Base-by-base conservation (phyloP, 1,284 basidiomycete genomes). In the Phylloporus sp. region DNA sequence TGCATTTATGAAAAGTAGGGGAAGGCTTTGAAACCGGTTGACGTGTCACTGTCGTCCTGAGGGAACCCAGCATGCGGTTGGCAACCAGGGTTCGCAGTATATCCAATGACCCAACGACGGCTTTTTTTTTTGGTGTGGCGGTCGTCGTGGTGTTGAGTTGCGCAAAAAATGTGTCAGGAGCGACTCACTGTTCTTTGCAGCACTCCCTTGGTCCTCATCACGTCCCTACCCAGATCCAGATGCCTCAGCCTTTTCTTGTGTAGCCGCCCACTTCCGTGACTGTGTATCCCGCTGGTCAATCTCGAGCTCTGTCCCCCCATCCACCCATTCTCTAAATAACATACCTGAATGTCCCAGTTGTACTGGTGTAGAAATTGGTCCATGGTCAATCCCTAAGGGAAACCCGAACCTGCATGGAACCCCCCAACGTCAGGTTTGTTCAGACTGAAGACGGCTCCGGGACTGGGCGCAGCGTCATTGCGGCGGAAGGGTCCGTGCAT, bases 301-400 rank as follows among this genome's bases (percentile, higher is more conserved):
- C 63, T 87, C 86, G 22, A 84, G 80, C 66, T 82, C 83, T 10
- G 79, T 78, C 40, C 78, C 81, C 79, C 80, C 57, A 87, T 74
- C 60, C 79, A 79, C 61, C 87, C 86, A 69, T 82, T 86, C 76
- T 89, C 89, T 65, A 85, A 82, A 62, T 92, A 76, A 51, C 88
- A 89, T 15, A 83, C 84, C 68, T 91, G 86, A 29, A 92, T 80
- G 69, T 91, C 86, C 3, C 90, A 91, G 58, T 88, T 81, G 74
- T 93, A 93, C 71, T 90, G 92, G 60, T 87, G 86, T 31, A 83
- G 85, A 74, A 94, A 92, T 54, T 93, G 91, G 57, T 84, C 84
- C 82, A 94, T 86, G 20, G 87, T 86, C 72, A 93, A 3, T 37
- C 34, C 34, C n/a, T n/a, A n/a, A n/a, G n/a, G n/a, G n/a, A n/a